phyloP scores from a whole-genome alignment of 208 protist genomes.

The Phytomonas sp. region DNA sequence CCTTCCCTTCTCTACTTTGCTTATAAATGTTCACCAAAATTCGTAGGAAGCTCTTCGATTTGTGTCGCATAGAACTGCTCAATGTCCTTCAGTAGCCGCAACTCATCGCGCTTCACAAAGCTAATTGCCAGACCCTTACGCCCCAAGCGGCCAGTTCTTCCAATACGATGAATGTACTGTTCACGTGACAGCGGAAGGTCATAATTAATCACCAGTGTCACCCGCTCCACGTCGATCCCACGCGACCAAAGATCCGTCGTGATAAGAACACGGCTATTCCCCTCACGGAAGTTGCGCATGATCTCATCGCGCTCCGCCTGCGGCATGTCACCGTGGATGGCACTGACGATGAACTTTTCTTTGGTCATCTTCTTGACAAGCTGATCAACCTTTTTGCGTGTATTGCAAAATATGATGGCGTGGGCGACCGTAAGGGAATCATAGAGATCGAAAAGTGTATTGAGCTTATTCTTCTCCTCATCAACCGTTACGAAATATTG shows the following conservation, averaged over 20 bases:
- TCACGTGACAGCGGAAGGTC: slow-evolving; percentile 93
- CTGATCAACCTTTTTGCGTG: slow-evolving; percentile 97
- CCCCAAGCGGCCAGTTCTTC: slow-evolving; percentile 95
- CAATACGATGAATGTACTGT: slow-evolving; percentile 94
- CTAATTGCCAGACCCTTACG: slow-evolving; percentile 98
- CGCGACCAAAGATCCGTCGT: slow-evolving; percentile 97
- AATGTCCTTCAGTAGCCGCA: slow-evolving; percentile 90
- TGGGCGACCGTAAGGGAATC: slow-evolving; percentile 97
- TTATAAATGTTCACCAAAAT: slow-evolving; percentile 64
- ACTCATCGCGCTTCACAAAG: slow-evolving; percentile 94
- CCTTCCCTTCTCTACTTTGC: slow-evolving; percentile 1
- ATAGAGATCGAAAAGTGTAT: slow-evolving; percentile 98
- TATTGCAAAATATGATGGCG: slow-evolving; percentile 99
- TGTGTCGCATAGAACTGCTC: slow-evolving; percentile 96
- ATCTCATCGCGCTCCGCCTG: slow-evolving; percentile 97
- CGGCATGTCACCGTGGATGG: slow-evolving; percentile 96
- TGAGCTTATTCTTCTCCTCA: slow-evolving; percentile 98
- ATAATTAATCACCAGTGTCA: slow-evolving; percentile 98
- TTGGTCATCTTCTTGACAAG: slow-evolving; percentile 95
- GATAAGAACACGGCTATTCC: slow-evolving; percentile 97
- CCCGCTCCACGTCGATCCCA: slow-evolving; percentile 95
- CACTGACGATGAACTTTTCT: slow-evolving; percentile 94
- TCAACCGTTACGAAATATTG: slow-evolving; percentile 98
- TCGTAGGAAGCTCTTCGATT: slow-evolving; percentile 94
- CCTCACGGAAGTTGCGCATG: slow-evolving; percentile 96